Percentiles rank a stretch among this genome's conserved stretches.
phyloP scores from a whole-genome alignment of 1,284 basidiomycete genomes.

The Meira nashicola region DNA sequence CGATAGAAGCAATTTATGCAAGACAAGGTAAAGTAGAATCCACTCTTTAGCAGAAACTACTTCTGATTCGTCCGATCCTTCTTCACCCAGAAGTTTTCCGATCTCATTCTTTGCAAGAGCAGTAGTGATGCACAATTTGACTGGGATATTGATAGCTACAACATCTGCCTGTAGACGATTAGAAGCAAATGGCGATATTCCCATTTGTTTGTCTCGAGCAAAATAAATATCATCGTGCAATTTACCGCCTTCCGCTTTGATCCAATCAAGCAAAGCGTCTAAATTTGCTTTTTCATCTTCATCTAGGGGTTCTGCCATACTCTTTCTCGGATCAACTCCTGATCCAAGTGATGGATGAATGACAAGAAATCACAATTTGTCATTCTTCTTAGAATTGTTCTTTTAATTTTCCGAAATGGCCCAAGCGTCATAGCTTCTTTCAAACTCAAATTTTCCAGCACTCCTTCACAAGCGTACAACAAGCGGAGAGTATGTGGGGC shows the following conservation, averaged over 20 bases:
- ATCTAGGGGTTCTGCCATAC: not conserved
- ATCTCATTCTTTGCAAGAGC: not conserved
- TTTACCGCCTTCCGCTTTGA: not conserved
- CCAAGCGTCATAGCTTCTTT: too few relatives aligned
- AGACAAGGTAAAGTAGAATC: not conserved
- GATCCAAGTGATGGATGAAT: not conserved
- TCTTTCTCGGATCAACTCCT: not conserved
- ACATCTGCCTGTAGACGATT: not conserved
- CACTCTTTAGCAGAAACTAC: not conserved
- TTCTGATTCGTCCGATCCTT: not conserved
- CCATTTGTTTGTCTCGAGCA: not conserved
- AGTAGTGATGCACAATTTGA: not conserved
- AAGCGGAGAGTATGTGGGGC: too few relatives aligned
- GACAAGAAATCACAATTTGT: too few relatives aligned
- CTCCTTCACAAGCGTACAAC: too few relatives aligned
- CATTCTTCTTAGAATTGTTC: too few relatives aligned
- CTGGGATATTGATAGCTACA: not conserved
- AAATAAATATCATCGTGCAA: not conserved
- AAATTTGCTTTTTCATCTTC: not conserved
- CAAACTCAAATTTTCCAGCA: too few relatives aligned
- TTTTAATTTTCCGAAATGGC: too few relatives aligned
- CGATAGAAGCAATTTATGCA: not conserved
- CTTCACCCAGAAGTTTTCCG: not conserved
- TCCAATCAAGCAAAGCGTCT: not conserved
- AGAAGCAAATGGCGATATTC: conserved; percentile 3